Evolutionary conservation across 2,329 filamentous ascomycete species (phyloP).

Genomic region (Trichoderma asperellum): DNA sequence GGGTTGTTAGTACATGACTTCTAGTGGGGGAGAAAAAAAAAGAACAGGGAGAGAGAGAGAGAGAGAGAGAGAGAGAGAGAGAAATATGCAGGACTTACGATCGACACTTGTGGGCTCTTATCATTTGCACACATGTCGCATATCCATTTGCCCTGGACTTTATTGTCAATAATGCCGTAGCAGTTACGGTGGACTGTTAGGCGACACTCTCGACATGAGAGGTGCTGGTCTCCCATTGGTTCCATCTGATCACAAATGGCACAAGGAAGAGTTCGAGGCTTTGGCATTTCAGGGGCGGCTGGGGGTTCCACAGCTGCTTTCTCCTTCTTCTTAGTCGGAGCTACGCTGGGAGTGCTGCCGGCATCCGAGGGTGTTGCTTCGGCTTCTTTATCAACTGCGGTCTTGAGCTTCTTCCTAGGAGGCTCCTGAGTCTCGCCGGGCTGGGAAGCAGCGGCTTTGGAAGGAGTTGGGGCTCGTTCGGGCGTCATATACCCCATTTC

Average conservation of each 20-base stretch:
- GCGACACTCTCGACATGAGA: conserved; percentile 85
- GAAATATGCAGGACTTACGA: conserved; percentile 58
- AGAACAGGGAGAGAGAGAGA: not conserved
- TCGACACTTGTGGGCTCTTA: conserved; percentile 88
- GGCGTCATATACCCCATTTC: conserved; percentile 55
- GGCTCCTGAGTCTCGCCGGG: conserved; percentile 51
- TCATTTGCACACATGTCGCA: conserved; percentile 98
- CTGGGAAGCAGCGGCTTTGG: conserved; percentile 34
- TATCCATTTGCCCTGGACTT: conserved; percentile 78
- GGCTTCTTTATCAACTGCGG: conserved; percentile 54
- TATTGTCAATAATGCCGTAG: conserved; percentile 79
- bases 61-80: not conserved
- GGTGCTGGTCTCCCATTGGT: conserved; percentile 69
- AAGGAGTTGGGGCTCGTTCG: conserved; percentile 48
- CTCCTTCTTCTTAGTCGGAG: conserved; percentile 59
- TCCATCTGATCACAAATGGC: conserved; percentile 80
- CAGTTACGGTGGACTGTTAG: conserved; percentile 90
- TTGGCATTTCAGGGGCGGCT: conserved; percentile 74
- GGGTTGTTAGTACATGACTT: conserved; percentile 32
- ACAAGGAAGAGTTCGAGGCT: conserved; percentile 78
- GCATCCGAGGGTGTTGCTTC: conserved; percentile 53
- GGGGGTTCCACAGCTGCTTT: conserved; percentile 60
- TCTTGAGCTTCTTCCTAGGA: conserved; percentile 68
- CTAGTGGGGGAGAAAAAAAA: not conserved
- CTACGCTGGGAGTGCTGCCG: conserved; percentile 45